These are phyloP conservation scores for Blastocystis sp. DNA, from an alignment of 352 stramenopile genomes.

Conservation along the genomic window DNA sequence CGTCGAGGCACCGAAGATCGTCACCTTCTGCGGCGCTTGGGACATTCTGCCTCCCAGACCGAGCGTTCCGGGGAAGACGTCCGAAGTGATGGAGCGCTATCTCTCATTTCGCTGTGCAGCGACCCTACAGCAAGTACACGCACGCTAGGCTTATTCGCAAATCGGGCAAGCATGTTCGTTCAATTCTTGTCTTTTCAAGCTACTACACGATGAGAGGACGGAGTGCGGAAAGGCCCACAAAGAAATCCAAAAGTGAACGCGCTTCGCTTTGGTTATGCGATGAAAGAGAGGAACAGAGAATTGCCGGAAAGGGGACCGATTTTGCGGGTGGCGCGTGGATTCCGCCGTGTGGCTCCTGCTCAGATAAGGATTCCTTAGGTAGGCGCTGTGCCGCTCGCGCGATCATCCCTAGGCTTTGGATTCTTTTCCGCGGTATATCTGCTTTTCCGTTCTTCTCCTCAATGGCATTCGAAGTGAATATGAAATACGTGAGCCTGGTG, in stretches of 20 bases:
- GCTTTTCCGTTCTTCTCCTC: no score
- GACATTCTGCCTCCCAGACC: not conserved
- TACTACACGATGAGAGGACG: not conserved
- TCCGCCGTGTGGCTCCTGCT: no score
- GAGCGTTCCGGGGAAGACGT: conserved; percentile 18
- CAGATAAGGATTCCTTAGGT: no score
- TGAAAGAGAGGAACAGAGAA: not conserved
- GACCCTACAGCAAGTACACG: not conserved
- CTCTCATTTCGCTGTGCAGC: not conserved
- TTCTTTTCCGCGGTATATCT: no score
- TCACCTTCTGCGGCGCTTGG: not conserved
- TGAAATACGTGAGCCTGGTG: conserved; percentile 73
- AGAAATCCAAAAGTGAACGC: not conserved
- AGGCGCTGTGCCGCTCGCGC: no score
- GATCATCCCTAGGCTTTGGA: no score
- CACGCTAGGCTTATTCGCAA: not conserved
- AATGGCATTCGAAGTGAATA: conserved; percentile 68
- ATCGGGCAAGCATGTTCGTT: not conserved
- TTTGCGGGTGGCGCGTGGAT: no score
- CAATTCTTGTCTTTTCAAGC: not conserved
- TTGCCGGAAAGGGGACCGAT: no score
- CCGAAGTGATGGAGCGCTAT: conserved; percentile 14
- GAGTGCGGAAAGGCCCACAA: not conserved
- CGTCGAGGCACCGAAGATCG: not conserved
- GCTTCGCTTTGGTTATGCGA: not conserved